These are phyloP conservation scores for Verticillium longisporum DNA, from an alignment of 2,329 filamentous ascomycete species.

Conservation along the genomic window DNA sequence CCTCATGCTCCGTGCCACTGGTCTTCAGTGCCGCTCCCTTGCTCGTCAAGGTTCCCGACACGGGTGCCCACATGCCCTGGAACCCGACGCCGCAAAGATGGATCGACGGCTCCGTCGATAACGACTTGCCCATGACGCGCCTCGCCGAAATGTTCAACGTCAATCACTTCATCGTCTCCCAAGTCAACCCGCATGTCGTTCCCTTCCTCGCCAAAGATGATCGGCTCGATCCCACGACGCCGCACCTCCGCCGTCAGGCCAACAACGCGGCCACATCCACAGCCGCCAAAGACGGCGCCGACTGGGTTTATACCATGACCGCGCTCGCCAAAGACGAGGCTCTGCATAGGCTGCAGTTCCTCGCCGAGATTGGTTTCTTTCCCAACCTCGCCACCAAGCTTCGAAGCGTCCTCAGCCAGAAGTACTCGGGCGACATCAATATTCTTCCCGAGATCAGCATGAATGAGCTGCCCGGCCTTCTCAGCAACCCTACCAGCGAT, in stretches of 20 bases:
- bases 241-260: slow-evolving; percentile 16
- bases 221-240: slow-evolving; percentile 30
- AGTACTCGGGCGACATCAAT: slow-evolving; percentile 92
- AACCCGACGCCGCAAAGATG: slow-evolving; percentile 78
- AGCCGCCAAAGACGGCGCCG: slow-evolving; percentile 33
- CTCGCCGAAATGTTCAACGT: slow-evolving; percentile 96
- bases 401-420: slow-evolving; percentile 76
- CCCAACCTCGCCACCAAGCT: slow-evolving; percentile 73
- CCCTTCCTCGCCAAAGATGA: slow-evolving; percentile 78
- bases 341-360: slow-evolving; percentile 71
- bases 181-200: slow-evolving; percentile 91
- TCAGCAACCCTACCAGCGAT: slow-evolving; percentile 77
- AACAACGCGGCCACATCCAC: slow-evolving; percentile 20
- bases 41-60: slow-evolving; percentile 77
- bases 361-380: slow-evolving; percentile 74
- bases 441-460: slow-evolving; percentile 77
- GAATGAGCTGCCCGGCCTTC: slow-evolving; percentile 65
- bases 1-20: slow-evolving; percentile 86
- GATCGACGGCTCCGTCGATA: slow-evolving; percentile 94
- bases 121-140: slow-evolving; percentile 84
- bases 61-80: slow-evolving; percentile 73
- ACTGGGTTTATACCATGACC: slow-evolving; percentile 62
- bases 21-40: slow-evolving; percentile 75
- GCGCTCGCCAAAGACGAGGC: slow-evolving; percentile 72
- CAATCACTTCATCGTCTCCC: slow-evolving; percentile 95